These are phyloP conservation scores for Erysimum cheiri DNA, from an alignment of 441 rosid genomes.

Conservation along the genomic window DNA sequence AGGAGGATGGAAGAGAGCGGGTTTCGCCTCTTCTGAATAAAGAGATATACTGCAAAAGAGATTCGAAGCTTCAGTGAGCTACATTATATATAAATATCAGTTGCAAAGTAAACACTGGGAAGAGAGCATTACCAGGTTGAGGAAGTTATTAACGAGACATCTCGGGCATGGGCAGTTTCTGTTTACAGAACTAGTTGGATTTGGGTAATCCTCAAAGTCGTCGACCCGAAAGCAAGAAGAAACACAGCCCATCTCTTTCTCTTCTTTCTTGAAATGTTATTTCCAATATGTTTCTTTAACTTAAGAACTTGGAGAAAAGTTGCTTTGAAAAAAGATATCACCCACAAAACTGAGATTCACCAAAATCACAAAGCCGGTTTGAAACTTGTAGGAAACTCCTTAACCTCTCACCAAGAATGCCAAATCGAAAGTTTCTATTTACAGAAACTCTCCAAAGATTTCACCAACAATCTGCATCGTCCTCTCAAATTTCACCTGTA, in stretches of 20 bases:
- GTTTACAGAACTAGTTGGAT: constrained; percentile 68
- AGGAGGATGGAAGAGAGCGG: constrained; percentile 61
- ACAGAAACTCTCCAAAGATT: constrained; percentile 12
- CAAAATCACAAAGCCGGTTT: constrained; percentile 16
- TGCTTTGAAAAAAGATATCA: background rate
- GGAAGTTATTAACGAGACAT: constrained; percentile 74
- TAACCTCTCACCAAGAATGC: background rate
- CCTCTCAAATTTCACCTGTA: constrained; percentile 10
- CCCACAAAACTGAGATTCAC: constrained; percentile 10
- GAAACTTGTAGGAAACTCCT: constrained; percentile 1
- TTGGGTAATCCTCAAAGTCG: constrained; percentile 74
- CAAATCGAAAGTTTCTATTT: constrained; percentile 1
- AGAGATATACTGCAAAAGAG: constrained; percentile 58
- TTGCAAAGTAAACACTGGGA: background rate
- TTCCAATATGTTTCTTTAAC: background rate
- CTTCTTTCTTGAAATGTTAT: background rate
- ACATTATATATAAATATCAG: background rate
- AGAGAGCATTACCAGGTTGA: constrained; percentile 55
- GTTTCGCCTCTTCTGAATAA: constrained; percentile 65
- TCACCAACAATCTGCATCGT: constrained; percentile 6
- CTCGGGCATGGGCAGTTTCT: constrained; percentile 81
- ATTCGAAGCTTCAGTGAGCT: constrained; percentile 6
- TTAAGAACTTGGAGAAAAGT: constrained; percentile 18
- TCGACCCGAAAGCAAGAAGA: constrained; percentile 79
- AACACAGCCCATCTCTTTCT: constrained; percentile 48